These are phyloP conservation scores for Leccinum imitatum DNA, from an alignment of 768 basidiomycete genomes.

Conservation along the genomic window DNA sequence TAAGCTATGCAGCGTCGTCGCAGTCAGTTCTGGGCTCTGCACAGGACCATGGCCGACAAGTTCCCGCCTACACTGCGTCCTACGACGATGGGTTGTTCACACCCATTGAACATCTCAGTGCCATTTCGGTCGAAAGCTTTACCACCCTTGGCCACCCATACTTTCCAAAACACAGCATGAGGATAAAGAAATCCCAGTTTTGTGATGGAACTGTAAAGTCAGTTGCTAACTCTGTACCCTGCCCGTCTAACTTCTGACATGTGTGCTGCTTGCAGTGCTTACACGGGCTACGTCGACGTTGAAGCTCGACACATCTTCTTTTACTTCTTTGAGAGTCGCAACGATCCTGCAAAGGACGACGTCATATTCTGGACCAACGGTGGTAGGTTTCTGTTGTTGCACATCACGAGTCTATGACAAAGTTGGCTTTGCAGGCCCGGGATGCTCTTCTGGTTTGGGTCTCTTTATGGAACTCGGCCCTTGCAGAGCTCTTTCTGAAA, in stretches of 20 bases:
- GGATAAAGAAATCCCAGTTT: constrained; percentile 40
- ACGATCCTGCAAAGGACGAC: constrained; percentile 54
- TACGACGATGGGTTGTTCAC: constrained; percentile 36
- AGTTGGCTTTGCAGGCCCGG: constrained; percentile 37
- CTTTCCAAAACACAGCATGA: constrained; percentile 44
- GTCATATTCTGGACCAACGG: constrained; percentile 59
- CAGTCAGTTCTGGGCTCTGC: constrained; percentile 18
- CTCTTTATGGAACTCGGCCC: constrained; percentile 77
- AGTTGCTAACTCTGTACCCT: neutral
- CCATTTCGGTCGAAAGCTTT: constrained; percentile 34
- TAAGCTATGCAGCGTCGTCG: constrained; percentile 12
- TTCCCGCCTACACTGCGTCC: constrained; percentile 4
- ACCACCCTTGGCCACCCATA: constrained; percentile 41
- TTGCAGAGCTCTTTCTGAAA: constrained; percentile 55
- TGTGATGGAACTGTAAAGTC: constrained; percentile 43
- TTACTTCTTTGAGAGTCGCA: constrained; percentile 74
- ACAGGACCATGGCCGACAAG: constrained; percentile 3
- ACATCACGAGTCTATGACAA: neutral
- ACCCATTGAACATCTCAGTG: constrained; percentile 31
- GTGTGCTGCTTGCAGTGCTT: constrained; percentile 38
- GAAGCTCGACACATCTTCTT: constrained; percentile 66
- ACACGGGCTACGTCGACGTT: constrained; percentile 69
- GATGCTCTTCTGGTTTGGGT: constrained; percentile 58
- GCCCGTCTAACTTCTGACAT: neutral
- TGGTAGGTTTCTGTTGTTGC: constrained; percentile 40